Percentiles rank a stretch among this genome's conserved stretches.
These are phyloP conservation scores for Amanita exitialis DNA, from an alignment of 768 basidiomycete species.

Conservation along the genomic window DNA sequence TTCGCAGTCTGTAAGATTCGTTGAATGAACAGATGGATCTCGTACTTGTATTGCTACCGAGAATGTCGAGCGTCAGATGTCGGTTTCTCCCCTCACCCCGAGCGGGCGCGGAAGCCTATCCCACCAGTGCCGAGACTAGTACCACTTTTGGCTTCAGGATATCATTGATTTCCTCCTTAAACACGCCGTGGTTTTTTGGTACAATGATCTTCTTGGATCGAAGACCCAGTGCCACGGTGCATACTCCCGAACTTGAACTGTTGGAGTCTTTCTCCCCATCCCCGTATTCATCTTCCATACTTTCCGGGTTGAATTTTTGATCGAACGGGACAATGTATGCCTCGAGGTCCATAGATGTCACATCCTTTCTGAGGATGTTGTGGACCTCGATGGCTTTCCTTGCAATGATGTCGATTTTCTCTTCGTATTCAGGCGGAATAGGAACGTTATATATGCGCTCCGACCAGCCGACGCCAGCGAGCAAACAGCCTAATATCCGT, in stretches of 20 bases:
- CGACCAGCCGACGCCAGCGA: background rate
- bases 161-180: conserved; percentile 30
- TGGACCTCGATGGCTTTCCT: conserved; percentile 25
- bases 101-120: too few relatives aligned
- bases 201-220: conserved; percentile 21
- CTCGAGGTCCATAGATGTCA: conserved; percentile 48
- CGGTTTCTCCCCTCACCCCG: too few relatives aligned
- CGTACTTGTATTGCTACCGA: background rate
- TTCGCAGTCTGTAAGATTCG: conserved; percentile 2
- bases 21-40: background rate
- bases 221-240: conserved; percentile 52
- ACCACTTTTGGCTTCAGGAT: conserved; percentile 44
- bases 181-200: conserved; percentile 26
- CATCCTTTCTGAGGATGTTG: conserved; percentile 45
- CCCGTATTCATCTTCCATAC: conserved; percentile 34
- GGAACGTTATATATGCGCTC: background rate
- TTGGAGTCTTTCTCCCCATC: conserved; percentile 7
- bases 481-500: background rate
- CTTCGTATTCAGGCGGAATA: background rate
- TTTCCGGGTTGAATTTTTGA: conserved; percentile 24
- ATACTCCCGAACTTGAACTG: conserved; percentile 26
- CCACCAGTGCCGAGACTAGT: conserved; percentile 13
- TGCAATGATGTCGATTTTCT: background rate
- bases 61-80: background rate
- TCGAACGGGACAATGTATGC: conserved; percentile 35